Evolutionary conservation across 768 basidiomycete species (phyloP).

Genomic region (Amanita polypyramis): DNA sequence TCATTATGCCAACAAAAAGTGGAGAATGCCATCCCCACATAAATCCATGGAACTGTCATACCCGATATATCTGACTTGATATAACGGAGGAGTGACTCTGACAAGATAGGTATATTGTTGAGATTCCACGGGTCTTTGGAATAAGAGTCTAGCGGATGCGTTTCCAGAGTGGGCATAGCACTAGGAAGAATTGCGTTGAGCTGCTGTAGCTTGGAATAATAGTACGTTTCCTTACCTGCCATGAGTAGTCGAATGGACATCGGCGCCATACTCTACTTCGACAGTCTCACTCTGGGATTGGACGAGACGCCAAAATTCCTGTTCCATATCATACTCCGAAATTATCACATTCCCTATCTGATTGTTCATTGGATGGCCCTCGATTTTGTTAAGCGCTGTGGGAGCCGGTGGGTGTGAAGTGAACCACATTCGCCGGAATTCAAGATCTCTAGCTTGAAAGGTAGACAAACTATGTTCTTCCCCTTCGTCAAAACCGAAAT

Average conservation of each 20-base stretch:
- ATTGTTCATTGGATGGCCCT: conserved; percentile 39
- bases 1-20: conserved; percentile 99
- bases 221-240: conserved; percentile 61
- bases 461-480: conserved; percentile 88
- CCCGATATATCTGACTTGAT: conserved; percentile 99
- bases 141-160: conserved; percentile 80
- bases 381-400: conserved; percentile 20
- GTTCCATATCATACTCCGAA: conserved; percentile 88
- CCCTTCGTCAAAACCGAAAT: conserved; percentile 97
- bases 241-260: conserved; percentile 94
- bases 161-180: conserved; percentile 92
- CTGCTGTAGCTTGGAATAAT: neutral
- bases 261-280: conserved; percentile 98
- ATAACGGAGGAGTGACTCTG: conserved; percentile 88
- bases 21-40: conserved; percentile 98
- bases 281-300: conserved; percentile 85
- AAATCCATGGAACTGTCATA: conserved; percentile 99
- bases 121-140: conserved; percentile 94
- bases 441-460: conserved; percentile 85
- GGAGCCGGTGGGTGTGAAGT: conserved; percentile 53
- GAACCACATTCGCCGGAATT: conserved; percentile 89
- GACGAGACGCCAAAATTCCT: conserved; percentile 95
- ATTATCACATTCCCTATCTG: conserved; percentile 52
- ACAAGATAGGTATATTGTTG: conserved; percentile 91
- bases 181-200: conserved; percentile 27